Evolutionary conservation across 169 alveolate species (phyloP).

Genomic region (Theileria parva): DNA sequence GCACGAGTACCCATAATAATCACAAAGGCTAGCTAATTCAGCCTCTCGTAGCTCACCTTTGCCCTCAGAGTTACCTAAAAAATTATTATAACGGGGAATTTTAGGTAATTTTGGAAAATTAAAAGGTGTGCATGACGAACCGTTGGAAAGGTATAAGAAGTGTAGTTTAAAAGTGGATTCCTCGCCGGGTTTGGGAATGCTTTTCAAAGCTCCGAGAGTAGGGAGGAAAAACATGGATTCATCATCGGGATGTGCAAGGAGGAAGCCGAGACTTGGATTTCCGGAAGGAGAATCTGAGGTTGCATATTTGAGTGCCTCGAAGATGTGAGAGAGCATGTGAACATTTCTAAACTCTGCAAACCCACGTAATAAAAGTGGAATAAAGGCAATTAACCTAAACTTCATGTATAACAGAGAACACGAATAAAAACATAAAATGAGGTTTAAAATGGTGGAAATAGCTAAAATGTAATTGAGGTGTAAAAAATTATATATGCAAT

Average conservation of each 20-base stretch:
- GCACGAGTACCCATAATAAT: slow-evolving; percentile 24
- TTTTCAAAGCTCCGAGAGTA: slow-evolving; percentile 68
- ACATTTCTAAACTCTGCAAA: neutral
- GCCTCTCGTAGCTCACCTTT: slow-evolving; percentile 59
- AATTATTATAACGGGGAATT: neutral
- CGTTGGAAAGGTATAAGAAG: slow-evolving; percentile 58
- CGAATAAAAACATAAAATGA: neutral
- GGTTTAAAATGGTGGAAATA: neutral
- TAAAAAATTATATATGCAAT: neutral
- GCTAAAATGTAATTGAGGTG: neutral
- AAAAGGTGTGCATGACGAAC: slow-evolving; percentile 46
- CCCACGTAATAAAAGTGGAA: neutral
- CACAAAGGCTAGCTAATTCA: slow-evolving; percentile 59
- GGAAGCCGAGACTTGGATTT: slow-evolving; percentile 46
- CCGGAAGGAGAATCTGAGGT: neutral
- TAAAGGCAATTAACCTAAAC: neutral
- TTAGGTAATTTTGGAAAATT: neutral
- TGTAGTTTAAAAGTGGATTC: neutral
- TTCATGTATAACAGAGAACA: neutral
- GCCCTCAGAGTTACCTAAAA: slow-evolving; percentile 64
- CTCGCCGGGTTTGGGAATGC: neutral
- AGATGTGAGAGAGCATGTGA: neutral
- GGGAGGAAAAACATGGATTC: slow-evolving; percentile 92
- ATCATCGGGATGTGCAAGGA: slow-evolving; percentile 92
- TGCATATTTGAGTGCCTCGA: slow-evolving; percentile 4